A percentile compares a stretch with the other conserved stretches of the same genome.
Conservation (phyloP, 2,329 filamentous ascomycete genomes). For the Cordyceps javanica region DNA sequence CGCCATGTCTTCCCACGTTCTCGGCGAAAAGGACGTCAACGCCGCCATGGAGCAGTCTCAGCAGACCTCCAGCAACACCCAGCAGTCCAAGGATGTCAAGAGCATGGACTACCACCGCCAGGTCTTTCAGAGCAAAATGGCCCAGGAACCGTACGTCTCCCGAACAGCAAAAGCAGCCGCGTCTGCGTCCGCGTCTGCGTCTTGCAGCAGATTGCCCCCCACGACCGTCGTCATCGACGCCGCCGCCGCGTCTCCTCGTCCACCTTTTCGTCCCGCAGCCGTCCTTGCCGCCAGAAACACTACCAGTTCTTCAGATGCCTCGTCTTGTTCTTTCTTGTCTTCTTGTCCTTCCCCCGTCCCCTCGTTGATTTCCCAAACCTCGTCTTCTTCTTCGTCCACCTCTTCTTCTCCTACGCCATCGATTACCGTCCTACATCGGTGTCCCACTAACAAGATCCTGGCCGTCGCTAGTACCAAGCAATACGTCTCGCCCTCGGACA, state of each 20-base stretch:
- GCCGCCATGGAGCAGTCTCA: slow-evolving; percentile 36
- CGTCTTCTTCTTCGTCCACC: slow-evolving; percentile 9
- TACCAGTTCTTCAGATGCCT: slow-evolving; percentile 9
- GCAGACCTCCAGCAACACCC: slow-evolving; percentile 18
- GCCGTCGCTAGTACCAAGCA: slow-evolving; percentile 33
- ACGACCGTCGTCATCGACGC: not conserved
- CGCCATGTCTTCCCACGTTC: slow-evolving; percentile 53
- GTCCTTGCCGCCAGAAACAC: not conserved
- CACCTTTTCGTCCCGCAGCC: not conserved
- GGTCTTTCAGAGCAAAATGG: slow-evolving; percentile 65
- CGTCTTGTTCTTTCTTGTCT: slow-evolving; percentile 3
- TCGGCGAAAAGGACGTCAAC: slow-evolving; percentile 63
- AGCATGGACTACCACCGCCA: slow-evolving; percentile 75
- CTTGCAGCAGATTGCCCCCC: not conserved
- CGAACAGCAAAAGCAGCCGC: not conserved
- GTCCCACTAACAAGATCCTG: slow-evolving; percentile 13
- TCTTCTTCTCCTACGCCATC: slow-evolving; percentile 13
- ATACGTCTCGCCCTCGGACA: slow-evolving; percentile 81
- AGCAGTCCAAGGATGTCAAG: slow-evolving; percentile 48
- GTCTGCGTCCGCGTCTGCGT: too few species aligned
- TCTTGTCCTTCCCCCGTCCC: not conserved
- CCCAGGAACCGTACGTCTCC: slow-evolving; percentile 55
- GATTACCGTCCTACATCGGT: slow-evolving; percentile 1
- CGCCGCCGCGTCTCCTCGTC: not conserved
- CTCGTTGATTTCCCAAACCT: not conserved